Percentiles rank a stretch among this genome's conserved stretches.
Evolutionary conservation across 805 yeast species (phyloP).

Genomic region (Kodamaea kakaduensis): DNA sequence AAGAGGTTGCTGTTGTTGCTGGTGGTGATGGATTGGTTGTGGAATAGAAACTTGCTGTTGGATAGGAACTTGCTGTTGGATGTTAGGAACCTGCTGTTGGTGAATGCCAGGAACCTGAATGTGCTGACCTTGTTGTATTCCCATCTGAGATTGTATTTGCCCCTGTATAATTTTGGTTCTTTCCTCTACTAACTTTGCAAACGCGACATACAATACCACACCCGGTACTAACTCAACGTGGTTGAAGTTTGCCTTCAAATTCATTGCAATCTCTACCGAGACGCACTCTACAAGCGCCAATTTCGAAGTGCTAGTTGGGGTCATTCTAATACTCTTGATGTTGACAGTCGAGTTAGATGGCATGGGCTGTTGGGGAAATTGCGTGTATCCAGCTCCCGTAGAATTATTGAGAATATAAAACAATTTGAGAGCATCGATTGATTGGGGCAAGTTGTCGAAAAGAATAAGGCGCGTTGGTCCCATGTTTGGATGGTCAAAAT

Average conservation of each 20-base stretch:
- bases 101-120: background rate
- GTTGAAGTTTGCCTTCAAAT: conserved; percentile 71
- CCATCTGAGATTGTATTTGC: background rate
- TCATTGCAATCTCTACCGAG: conserved; percentile 69
- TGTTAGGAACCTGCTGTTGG: background rate
- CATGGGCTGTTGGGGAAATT: conserved; percentile 1
- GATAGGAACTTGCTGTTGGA: background rate
- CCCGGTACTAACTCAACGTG: conserved; percentile 84
- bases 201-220: conserved; percentile 69
- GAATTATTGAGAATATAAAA: conserved; percentile 30
- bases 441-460: conserved; percentile 76
- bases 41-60: background rate
- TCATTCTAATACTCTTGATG: conserved; percentile 55
- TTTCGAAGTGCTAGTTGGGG: conserved; percentile 18
- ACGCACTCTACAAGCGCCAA: conserved; percentile 63
- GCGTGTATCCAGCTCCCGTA: conserved; percentile 27
- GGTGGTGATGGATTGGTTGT: too few relatives aligned
- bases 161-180: conserved; percentile 4
- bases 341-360: conserved; percentile 12
- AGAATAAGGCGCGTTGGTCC: conserved; percentile 77
- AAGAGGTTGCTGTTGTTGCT: conserved; percentile 4
- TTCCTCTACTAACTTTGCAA: conserved; percentile 66
- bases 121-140: too few relatives aligned
- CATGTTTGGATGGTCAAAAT: conserved; percentile 63
- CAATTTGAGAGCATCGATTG: conserved; percentile 49